A percentile compares a stretch with the other conserved stretches of the same genome.
Evolutionary conservation across 352 stramenopile genomes (phyloP).

Genomic region (Achlya hypogyna): DNA sequence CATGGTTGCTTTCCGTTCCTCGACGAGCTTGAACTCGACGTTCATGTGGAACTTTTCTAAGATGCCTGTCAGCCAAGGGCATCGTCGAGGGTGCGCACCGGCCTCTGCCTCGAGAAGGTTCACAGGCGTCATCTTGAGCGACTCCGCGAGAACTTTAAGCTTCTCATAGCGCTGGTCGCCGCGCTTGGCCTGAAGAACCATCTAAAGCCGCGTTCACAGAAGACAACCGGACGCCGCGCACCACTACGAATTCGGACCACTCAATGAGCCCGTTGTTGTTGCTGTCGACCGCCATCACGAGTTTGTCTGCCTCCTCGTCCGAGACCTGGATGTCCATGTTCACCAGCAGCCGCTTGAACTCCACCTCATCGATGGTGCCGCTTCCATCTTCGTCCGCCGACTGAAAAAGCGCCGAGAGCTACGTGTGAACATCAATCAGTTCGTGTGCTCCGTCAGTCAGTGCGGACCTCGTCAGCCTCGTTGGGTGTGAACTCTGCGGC

Average conservation of each 20-base stretch:
- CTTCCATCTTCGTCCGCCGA: slow-evolving; percentile 44
- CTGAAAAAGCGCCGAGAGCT: slow-evolving; percentile 47
- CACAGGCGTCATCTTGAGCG: slow-evolving; percentile 52
- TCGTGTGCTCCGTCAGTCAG: background rate
- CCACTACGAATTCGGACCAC: slow-evolving; percentile 51
- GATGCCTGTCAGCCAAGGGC: background rate
- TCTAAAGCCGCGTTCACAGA: background rate
- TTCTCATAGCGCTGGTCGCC: slow-evolving; percentile 39
- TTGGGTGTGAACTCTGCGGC: slow-evolving; percentile 33
- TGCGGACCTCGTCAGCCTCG: slow-evolving; percentile 35
- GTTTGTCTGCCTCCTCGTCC: slow-evolving; percentile 34
- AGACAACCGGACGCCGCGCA: slow-evolving; percentile 22
- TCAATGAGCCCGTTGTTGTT: slow-evolving; percentile 54
- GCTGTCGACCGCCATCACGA: slow-evolving; percentile 45
- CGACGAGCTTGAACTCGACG: slow-evolving; percentile 40
- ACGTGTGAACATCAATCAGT: background rate
- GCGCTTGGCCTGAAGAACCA: slow-evolving; percentile 25
- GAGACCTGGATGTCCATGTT: slow-evolving; percentile 40
- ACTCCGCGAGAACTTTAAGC: slow-evolving; percentile 37
- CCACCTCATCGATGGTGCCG: slow-evolving; percentile 47
- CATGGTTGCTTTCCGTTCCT: slow-evolving; percentile 33
- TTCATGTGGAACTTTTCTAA: slow-evolving; percentile 42
- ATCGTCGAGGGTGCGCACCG: slow-evolving; percentile 5
- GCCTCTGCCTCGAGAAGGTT: slow-evolving; percentile 52
- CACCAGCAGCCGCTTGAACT: slow-evolving; percentile 50